Base-by-base conservation (phyloP, 2,329 filamentous ascomycete genomes). In the Aspergillus bombycis region DNA sequence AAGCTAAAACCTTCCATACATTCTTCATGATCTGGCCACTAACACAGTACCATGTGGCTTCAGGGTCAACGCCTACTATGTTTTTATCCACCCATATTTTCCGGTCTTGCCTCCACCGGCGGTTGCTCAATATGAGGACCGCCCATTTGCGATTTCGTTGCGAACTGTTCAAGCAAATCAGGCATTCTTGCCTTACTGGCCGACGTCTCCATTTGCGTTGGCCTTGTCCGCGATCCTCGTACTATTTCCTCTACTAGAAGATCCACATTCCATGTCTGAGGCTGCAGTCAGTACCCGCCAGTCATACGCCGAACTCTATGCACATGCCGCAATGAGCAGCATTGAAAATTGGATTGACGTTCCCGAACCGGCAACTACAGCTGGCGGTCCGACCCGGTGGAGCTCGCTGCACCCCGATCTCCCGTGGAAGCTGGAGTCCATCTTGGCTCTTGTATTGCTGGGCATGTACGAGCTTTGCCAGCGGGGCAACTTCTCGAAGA, bases 31-130 rank as follows among this genome's bases (percentile, higher is more conserved):
- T 16, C 14, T 36, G 5, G 14, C 14, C 14, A 30, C 41, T 53
- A 46, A 54, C 38, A 46, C n/a, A 43, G 26, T 16, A 19, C 23
- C 26, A 9, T 16, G 16, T 19, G 26, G 19, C 4, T 11, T 32
- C 43, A 74, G 71, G 48, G 10, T 64, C 21, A 72, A 72, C 43
- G 69, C 71, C 6, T 73, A 74, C 57, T 73, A 74, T 43, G 65
- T 73, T 3, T 71, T 65, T 38, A 68, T 74, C 48, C 72, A 73
- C 46, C 65, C 69, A 28, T 73, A 71, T 52, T 57, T 73, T 21
- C 69, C 71, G 2, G 26, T 73, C n/a, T 56, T 73, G 4, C 72
- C 70, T 0, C 61, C 67, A 19, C 32, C 65, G 2, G 32, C 61
- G 8, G n/a, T 28, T n/a, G 58, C 61, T 0, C 63, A 52, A 26